Evolutionary conservation across 495 filamentous ascomycete genomes (phyloP).

Genomic region (Pseudoneurospora amorphoporcata): DNA sequence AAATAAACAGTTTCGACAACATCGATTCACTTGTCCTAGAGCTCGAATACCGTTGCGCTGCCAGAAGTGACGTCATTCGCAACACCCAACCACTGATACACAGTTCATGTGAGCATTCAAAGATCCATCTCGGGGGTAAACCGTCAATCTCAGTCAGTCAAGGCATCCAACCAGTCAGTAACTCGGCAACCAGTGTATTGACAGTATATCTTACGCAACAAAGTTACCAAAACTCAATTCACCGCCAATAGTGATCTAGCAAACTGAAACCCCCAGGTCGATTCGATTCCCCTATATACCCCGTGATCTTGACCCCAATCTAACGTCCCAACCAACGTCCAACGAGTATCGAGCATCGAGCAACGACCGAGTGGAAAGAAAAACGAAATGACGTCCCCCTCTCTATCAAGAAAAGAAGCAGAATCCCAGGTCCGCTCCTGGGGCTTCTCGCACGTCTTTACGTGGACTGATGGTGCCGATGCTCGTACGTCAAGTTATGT

Average conservation of each 20-base stretch:
- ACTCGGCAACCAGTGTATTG: not conserved
- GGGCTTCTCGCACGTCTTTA: conserved; percentile 70
- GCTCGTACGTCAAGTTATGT: conserved; percentile 16
- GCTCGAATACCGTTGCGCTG: not conserved
- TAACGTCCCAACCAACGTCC: not conserved
- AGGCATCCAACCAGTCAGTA: not conserved
- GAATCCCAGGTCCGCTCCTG: conserved; percentile 62
- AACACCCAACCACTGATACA: not conserved
- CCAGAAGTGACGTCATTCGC: not conserved
- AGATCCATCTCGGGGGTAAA: not conserved
- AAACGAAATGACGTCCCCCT: not conserved
- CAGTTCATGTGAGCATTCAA: not conserved
- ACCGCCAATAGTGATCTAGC: not conserved
- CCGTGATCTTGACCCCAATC: not conserved
- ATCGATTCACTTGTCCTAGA: no score
- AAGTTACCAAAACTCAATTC: no score
- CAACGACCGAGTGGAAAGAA: no score
- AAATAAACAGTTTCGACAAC: no score
- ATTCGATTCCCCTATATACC: no score
- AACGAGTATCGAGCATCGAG: no score
- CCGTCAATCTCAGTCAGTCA: not conserved
- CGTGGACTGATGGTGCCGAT: conserved; percentile 70
- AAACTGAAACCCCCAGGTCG: not conserved
- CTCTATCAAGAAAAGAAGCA: conserved; percentile 1
- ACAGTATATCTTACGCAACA: not conserved